A percentile compares a stretch with the other conserved stretches of the same genome.
phyloP scores from a whole-genome alignment of 164 flowering plant species.

The Liriodendron chinense region DNA sequence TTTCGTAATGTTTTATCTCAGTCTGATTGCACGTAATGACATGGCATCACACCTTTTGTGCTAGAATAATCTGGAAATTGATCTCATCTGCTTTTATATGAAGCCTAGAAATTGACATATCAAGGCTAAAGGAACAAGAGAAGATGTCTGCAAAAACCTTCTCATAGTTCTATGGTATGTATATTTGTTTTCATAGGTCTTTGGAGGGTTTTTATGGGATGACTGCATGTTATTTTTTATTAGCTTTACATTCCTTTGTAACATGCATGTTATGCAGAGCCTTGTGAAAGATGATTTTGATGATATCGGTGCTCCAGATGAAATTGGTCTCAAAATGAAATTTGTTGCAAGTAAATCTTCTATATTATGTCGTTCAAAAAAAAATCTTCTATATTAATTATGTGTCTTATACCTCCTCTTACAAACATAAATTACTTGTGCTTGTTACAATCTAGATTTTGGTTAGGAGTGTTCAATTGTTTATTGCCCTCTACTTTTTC shows the following conservation, averaged over 20 bases:
- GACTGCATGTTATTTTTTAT: not conserved
- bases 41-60: not conserved
- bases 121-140: constrained; percentile 81
- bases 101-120: constrained; percentile 84
- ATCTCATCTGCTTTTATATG: constrained; percentile 19
- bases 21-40: not conserved
- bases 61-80: constrained; percentile 10
- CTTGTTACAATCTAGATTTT: no score
- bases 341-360: constrained; percentile 66
- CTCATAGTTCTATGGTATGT: constrained; percentile 81
- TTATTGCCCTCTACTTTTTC: no score
- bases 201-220: not conserved
- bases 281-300: constrained; percentile 97
- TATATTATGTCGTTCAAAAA: not conserved
- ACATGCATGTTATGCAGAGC: constrained; percentile 42
- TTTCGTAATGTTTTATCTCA: no score
- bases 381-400: not conserved
- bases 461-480: no score
- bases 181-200: not conserved
- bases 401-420: not conserved
- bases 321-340: constrained; percentile 96
- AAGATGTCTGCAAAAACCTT: constrained; percentile 53
- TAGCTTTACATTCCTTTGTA: not conserved
- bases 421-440: no score
- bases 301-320: constrained; percentile 86